Evolutionary conservation across 1,284 basidiomycete species (phyloP), one percentile per base, ranked within the genome.

Genomic region (Mrakiaceae sp.): DNA sequence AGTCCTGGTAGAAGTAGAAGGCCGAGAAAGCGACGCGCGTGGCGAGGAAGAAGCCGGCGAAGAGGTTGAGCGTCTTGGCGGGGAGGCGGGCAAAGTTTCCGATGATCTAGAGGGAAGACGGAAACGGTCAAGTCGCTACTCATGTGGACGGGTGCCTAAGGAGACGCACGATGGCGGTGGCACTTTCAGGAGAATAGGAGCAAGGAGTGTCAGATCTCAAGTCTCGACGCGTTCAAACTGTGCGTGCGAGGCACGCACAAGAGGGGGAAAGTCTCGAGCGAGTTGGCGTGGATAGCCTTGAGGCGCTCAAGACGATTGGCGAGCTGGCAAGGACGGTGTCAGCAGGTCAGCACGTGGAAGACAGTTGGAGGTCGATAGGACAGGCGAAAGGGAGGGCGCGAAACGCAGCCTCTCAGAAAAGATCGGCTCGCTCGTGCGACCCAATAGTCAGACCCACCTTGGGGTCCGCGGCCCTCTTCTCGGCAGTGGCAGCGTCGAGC

Each of bases 31-130:
- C 68, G n/a, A 69, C 5, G 51, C 73, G 64, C 12, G 70, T 69
- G 44, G 56, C 62, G 48, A 74, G 60, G 69, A 73, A 73, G 39
- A 72, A 6, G 8, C 62, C 70, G 3, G 69, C 68, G 43, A 68
- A 63, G 55, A 60, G 68, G 72, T 74, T 73, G 57, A 74, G 69
- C 8, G 64, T 67, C 9, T 67, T 59, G 14, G 68, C 60, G 5
- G 72, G 68, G 27, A 74, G 68, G 59, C 69, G 67, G 44, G 72
- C 70, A 39, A 70, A 60, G 69, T 74, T 73, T 27, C 71, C 73
- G 14, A 70, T 70, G 55, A 71, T 60, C 70, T 70, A 55, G 1
- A 39, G 27, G 48, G 11, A 43, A 46, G 50, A 10, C 5, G 3
- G 57, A n/a, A 42, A 16, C 16, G 27, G 57, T 65, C 46, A 65